phyloP scores from a whole-genome alignment of 1,284 basidiomycete species.

The Limonomyces culmigenus region DNA sequence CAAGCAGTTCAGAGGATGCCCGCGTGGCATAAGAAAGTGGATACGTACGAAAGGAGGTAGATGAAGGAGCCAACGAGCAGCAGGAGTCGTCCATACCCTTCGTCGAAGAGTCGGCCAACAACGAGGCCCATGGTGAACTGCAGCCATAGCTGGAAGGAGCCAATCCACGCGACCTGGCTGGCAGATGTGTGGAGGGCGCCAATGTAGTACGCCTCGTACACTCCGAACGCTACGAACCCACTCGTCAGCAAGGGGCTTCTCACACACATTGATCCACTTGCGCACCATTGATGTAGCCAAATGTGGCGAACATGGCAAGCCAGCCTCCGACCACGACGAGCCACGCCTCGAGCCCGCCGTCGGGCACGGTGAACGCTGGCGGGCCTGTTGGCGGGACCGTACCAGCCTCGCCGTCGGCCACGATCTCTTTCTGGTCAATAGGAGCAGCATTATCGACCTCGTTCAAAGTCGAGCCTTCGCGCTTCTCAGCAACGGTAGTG shows the following conservation, averaged over 20 bases:
- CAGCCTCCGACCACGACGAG: conserved; percentile 1
- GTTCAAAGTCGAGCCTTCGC: no score
- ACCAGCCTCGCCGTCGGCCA: no score
- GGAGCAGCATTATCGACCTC: no score
- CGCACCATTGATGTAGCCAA: not conserved
- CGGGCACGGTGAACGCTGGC: conserved; percentile 2
- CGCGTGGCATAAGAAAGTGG: not conserved
- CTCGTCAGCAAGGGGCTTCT: not conserved
- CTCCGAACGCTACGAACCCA: conserved; percentile 1
- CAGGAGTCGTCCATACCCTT: conserved; percentile 15
- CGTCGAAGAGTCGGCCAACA: conserved; percentile 17
- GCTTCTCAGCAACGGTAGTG: no score
- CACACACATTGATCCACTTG: not conserved
- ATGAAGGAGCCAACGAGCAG: conserved; percentile 14
- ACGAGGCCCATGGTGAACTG: conserved; percentile 15
- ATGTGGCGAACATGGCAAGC: conserved; percentile 1
- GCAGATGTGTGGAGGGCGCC: not conserved
- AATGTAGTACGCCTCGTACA: conserved; percentile 3
- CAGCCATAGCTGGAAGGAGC: conserved; percentile 17
- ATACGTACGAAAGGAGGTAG: conserved; percentile 11
- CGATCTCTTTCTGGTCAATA: no score
- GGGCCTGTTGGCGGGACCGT: no score
- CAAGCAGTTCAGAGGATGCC: not conserved
- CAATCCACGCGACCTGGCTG: conserved; percentile 13
- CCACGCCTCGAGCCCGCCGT: conserved; percentile 4